Percentiles rank a stretch among this genome's conserved stretches.
phyloP scores from a whole-genome alignment of 2,329 filamentous ascomycete species.

The Chaetomiaceae sp. region DNA sequence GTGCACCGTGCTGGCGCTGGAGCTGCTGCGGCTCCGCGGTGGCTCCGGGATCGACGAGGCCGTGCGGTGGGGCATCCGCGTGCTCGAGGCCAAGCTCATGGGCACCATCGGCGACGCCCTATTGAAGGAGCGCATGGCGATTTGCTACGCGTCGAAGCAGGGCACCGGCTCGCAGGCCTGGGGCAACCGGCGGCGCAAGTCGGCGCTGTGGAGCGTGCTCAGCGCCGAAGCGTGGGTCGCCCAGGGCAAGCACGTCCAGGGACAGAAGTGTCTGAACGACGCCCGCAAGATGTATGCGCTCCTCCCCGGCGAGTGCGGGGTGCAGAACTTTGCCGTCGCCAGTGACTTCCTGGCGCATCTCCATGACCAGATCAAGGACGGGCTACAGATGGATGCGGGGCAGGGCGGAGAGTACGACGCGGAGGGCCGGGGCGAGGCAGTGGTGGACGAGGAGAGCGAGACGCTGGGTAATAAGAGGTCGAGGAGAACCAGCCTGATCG shows the following conservation, averaged over 20 bases:
- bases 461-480: conserved; percentile 27
- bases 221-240: conserved; percentile 80
- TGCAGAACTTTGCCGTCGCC: conserved; percentile 47
- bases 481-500: conserved; percentile 45
- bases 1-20: conserved; percentile 67
- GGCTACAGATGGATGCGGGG: conserved; percentile 32
- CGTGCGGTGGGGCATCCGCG: conserved; percentile 74
- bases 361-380: conserved; percentile 45
- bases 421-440: conserved; percentile 31
- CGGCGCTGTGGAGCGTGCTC: conserved; percentile 81
- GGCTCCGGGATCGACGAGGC: conserved; percentile 80
- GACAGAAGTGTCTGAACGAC: conserved; percentile 70
- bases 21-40: conserved; percentile 76
- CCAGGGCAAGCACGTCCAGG: conserved; percentile 70
- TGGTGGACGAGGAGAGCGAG: conserved; percentile 29
- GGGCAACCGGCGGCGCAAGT: conserved; percentile 74
- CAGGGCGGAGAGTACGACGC: conserved; percentile 21
- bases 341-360: conserved; percentile 49
- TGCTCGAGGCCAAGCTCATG: conserved; percentile 73
- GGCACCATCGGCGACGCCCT: conserved; percentile 75
- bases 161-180: conserved; percentile 61
- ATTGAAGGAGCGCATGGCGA: conserved; percentile 77
- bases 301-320: conserved; percentile 46
- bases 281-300: conserved; percentile 54
- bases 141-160: conserved; percentile 73